Base-by-base conservation (phyloP, 371 early-diverging fungal genomes). In the Apophysomyces elegans region DNA sequence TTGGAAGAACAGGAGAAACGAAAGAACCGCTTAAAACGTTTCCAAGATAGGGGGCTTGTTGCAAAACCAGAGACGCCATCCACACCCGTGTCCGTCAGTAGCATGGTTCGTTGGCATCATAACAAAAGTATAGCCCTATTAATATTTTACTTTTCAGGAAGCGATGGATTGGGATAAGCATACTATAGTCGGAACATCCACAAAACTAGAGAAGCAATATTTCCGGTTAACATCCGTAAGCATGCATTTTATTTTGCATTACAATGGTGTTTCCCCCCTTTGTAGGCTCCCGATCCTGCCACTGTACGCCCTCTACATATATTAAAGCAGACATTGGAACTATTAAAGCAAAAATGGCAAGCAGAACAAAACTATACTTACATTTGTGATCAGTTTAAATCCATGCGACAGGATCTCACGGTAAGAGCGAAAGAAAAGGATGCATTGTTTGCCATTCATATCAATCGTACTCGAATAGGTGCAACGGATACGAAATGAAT, bases 381-480 rank as follows among this genome's bases (percentile, higher is more conserved):
- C 71, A 92, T 96, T 26, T 95, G 96, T 77, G 95, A 96, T 72
- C 99, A 98, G 73, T 89, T 97, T 73, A 97, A 97, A 79, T 91
- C 93, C 37, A 69, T 98, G 69, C 90, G 99, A 39, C 99, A 98
- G 72, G 99, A 98, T 79, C 78, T 98, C 61, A 95, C 95, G 32
- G 98, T 87, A 82, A 75, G 13, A 36, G 58, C 21, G 2, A 26
- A 26, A 26, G 2, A 26, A 26, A 26, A 26, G 32, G 2, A 26
- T 26, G 56, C 11, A 3, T 35, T 32, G 32, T 21, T 14, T 66
- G 57, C 65, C 16, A 44, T 12, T 7, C 47, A 45, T 43, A 37
- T 32, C 37, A 26, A 26, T 26, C 32, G 3, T 26, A 26, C 32
- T 26, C 37, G 35, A 1, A 59, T 68, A 89, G 89, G 91, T 98